These are phyloP conservation scores for Neophaeococcomyces aloes DNA, from an alignment of 2,329 filamentous ascomycete genomes.

Conservation along the genomic window DNA sequence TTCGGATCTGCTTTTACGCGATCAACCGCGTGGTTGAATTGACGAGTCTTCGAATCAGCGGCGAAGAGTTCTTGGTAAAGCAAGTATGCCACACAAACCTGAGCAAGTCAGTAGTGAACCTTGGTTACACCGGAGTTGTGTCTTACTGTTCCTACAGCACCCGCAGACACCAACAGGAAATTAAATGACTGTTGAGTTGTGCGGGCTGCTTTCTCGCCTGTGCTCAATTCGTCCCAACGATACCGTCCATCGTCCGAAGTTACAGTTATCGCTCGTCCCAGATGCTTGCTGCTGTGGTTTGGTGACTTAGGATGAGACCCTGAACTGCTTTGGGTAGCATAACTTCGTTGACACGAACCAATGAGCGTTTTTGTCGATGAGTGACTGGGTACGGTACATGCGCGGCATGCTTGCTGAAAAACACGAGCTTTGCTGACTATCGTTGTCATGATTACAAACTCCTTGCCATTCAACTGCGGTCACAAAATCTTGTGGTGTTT, in stretches of 20 bases:
- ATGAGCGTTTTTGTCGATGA: background rate
- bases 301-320: constrained; percentile 6
- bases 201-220: constrained; percentile 66
- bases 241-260: constrained; percentile 78
- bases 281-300: constrained; percentile 28
- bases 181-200: constrained; percentile 89
- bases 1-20: constrained; percentile 62
- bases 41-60: constrained; percentile 69
- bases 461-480: background rate
- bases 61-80: constrained; percentile 77
- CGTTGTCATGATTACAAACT: background rate
- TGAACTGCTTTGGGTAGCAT: constrained; percentile 49
- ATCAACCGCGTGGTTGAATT: constrained; percentile 80
- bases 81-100: constrained; percentile 68
- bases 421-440: constrained; percentile 16
- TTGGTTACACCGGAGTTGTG: background rate
- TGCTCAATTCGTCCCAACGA: constrained; percentile 67
- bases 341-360: constrained; percentile 23
- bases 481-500: background rate
- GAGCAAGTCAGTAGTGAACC: background rate
- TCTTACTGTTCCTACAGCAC: constrained; percentile 63
- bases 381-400: background rate
- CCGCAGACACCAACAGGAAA: constrained; percentile 63
- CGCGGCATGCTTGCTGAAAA: constrained; percentile 18
- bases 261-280: constrained; percentile 63